Evolutionary conservation across 441 rosid genomes (phyloP).

Genomic region (Geranium incanum): DNA sequence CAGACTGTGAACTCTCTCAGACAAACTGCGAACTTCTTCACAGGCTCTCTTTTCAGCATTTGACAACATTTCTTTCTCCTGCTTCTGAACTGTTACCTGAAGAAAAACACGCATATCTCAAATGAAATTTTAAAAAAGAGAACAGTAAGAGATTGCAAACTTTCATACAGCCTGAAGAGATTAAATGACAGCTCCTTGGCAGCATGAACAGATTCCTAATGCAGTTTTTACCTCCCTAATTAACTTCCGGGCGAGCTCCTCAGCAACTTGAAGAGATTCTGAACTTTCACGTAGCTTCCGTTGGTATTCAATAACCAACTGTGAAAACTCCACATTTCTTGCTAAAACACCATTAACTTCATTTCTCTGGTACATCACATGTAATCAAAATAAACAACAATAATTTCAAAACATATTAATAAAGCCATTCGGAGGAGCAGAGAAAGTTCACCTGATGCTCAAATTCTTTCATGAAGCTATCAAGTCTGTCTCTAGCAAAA

Average conservation of each 20-base stretch:
- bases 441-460: constrained; percentile 59
- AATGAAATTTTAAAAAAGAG: not conserved
- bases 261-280: constrained; percentile 58
- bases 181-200: not conserved
- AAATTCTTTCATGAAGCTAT: constrained; percentile 61
- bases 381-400: not conserved
- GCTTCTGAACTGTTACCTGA: constrained; percentile 69
- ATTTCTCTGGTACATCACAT: constrained; percentile 43
- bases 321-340: constrained; percentile 88
- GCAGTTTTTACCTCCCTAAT: constrained; percentile 59
- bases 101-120: constrained; percentile 13
- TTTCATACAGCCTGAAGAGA: not conserved
- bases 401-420: not conserved
- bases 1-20: constrained; percentile 71
- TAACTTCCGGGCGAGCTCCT: constrained; percentile 75
- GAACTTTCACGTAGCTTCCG: constrained; percentile 75
- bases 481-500: constrained; percentile 72
- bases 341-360: constrained; percentile 59
- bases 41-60: constrained; percentile 88
- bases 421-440: not conserved
- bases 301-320: constrained; percentile 72
- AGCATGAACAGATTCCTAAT: not conserved
- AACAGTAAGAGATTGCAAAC: not conserved
- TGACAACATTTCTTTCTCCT: constrained; percentile 70
- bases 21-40: constrained; percentile 78